Conservation (phyloP, 2,329 filamentous ascomycete species). For the Allantophomopsis cytisporea region DNA sequence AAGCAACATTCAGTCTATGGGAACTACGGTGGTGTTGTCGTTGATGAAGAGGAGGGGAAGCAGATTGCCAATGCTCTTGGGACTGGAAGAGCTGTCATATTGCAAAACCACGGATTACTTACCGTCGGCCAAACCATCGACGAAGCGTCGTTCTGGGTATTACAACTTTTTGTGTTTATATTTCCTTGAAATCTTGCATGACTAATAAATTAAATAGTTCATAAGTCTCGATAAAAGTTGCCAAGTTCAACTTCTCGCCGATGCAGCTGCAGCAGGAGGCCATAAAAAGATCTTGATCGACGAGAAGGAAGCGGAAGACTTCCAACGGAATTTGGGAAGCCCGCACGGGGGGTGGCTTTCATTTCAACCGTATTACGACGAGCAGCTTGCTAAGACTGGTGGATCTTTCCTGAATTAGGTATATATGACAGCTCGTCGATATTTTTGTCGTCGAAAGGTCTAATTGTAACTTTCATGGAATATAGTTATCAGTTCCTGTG, state of each 20-base stretch:
- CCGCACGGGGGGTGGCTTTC: constrained; percentile 37
- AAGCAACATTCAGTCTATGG: constrained; percentile 23
- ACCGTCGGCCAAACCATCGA: constrained; percentile 33
- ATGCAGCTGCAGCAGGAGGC: constrained; percentile 42
- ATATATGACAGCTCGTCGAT: too few species aligned
- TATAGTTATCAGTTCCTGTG: too few species aligned
- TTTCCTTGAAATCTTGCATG: too few species aligned
- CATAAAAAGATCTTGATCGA: constrained; percentile 51
- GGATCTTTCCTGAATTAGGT: constrained; percentile 28
- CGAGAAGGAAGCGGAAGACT: constrained; percentile 48
- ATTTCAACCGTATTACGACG: constrained; percentile 39
- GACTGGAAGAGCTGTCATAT: constrained; percentile 30
- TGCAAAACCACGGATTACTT: constrained; percentile 38
- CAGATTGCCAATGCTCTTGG: constrained; percentile 32
- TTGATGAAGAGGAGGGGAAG: constrained; percentile 33
- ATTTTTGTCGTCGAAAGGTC: too few species aligned
- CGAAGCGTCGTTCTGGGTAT: constrained; percentile 29
- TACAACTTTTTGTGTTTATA: too few species aligned
- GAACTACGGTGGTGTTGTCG: constrained; percentile 35
- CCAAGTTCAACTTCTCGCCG: constrained; percentile 33
- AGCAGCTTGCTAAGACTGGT: constrained; percentile 33
- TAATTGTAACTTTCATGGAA: too few species aligned
- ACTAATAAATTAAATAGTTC: constrained; percentile 15
- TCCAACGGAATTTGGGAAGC: constrained; percentile 48
- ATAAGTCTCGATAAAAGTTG: constrained; percentile 30